These are phyloP conservation scores for Withania somnifera DNA, from an alignment of 305 asterid genomes.

Conservation along the genomic window DNA sequence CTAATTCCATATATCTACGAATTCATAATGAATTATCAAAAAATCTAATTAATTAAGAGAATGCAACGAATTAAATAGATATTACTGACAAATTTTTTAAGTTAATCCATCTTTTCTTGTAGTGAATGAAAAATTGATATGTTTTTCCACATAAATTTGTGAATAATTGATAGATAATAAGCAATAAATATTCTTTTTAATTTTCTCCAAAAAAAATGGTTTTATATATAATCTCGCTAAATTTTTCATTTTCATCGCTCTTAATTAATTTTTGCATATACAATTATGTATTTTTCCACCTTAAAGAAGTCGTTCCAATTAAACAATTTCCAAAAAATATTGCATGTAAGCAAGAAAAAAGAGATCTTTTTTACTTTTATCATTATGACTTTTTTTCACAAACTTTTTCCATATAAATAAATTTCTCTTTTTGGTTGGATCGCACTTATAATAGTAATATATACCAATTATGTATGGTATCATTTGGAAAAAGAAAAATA, in stretches of 20 bases:
- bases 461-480: not conserved
- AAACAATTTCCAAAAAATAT: not conserved
- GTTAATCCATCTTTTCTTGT: too few species aligned
- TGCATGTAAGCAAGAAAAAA: not conserved
- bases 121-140: too few species aligned
- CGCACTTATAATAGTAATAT: not conserved
- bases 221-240: too few species aligned
- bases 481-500: not conserved
- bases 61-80: too few species aligned
- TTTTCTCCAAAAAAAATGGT: too few species aligned
- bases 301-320: not conserved
- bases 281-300: not conserved
- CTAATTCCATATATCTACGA: too few species aligned
- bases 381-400: not conserved
- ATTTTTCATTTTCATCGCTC: not conserved
- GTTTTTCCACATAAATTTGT: too few species aligned
- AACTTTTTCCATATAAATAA: not conserved
- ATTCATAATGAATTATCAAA: too few species aligned
- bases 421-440: not conserved
- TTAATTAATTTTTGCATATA: not conserved
- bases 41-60: too few species aligned
- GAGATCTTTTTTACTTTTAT: not conserved
- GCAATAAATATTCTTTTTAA: not conserved
- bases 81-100: too few species aligned
- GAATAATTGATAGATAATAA: too few species aligned